A percentile compares a stretch with the other conserved stretches of the same genome.
These are phyloP conservation scores for Akanthomyces muscarius DNA, from an alignment of 2,329 filamentous ascomycete genomes.

Conservation along the genomic window DNA sequence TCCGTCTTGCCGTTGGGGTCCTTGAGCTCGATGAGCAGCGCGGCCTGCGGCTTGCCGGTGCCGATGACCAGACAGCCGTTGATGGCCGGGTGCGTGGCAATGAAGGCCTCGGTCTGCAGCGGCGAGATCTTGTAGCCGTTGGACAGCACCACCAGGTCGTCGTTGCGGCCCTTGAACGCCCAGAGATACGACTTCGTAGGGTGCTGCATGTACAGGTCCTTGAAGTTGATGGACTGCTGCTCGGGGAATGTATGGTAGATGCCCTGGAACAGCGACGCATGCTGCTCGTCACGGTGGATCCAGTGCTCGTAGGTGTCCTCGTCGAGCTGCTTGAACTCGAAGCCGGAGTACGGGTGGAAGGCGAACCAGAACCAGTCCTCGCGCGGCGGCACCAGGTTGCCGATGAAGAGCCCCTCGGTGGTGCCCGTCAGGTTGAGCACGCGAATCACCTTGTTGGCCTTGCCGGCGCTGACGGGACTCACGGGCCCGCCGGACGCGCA, in stretches of 20 bases:
- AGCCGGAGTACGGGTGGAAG: slow-evolving; percentile 33
- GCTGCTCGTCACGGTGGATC: slow-evolving; percentile 28
- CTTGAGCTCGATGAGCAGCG: slow-evolving; percentile 27
- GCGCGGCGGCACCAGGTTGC: slow-evolving; percentile 26
- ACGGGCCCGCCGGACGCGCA: slow-evolving; percentile 35
- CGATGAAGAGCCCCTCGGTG: slow-evolving; percentile 33
- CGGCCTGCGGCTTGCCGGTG: slow-evolving; percentile 26
- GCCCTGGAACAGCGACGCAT: slow-evolving; percentile 28
- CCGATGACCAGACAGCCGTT: slow-evolving; percentile 27
- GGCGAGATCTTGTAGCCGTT: slow-evolving; percentile 32
- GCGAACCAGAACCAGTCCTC: slow-evolving; percentile 32
- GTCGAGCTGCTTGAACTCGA: slow-evolving; percentile 32
- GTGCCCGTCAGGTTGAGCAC: slow-evolving; percentile 34
- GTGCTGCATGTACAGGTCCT: slow-evolving; percentile 29
- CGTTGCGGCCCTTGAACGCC: slow-evolving; percentile 29
- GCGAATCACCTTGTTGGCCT: slow-evolving; percentile 30
- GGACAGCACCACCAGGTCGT: slow-evolving; percentile 29
- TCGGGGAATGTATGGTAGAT: slow-evolving; percentile 33
- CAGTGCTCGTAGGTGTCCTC: slow-evolving; percentile 30
- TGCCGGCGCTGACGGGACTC: slow-evolving; percentile 25
- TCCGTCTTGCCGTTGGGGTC: slow-evolving; percentile 22
- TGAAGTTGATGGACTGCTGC: slow-evolving; percentile 27
- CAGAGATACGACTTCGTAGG: slow-evolving; percentile 27
- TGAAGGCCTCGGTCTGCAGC: slow-evolving; percentile 27
- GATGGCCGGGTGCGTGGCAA: slow-evolving; percentile 26